Evolutionary conservation across 805 yeast species (phyloP).

Genomic region (Ogataea trehaloabstinens): DNA sequence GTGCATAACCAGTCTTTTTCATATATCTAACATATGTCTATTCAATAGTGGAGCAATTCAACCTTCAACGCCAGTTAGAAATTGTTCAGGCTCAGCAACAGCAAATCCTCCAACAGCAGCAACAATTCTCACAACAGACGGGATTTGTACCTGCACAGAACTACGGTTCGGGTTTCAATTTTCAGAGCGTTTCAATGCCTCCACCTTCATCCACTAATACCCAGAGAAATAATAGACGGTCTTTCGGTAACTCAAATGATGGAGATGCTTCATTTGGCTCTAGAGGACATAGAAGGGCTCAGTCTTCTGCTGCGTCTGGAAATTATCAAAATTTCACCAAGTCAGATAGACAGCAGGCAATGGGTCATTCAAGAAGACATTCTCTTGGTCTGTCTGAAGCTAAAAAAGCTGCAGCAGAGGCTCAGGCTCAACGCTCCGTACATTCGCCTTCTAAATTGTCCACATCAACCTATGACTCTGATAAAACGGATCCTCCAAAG

Average conservation of each 20-base stretch:
- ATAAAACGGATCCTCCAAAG: conserved; percentile 28
- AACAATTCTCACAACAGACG: conserved; percentile 36
- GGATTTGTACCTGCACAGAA: conserved; percentile 18
- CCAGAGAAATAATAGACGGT: conserved; percentile 31
- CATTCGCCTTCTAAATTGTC: conserved; percentile 33
- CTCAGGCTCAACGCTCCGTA: conserved; percentile 63
- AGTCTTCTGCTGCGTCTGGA: conserved; percentile 33
- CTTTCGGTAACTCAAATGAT: conserved; percentile 24
- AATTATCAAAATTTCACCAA: conserved; percentile 19
- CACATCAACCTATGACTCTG: conserved; percentile 10
- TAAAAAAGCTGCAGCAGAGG: conserved; percentile 93
- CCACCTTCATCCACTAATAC: conserved; percentile 31
- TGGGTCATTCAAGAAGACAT: conserved; percentile 88
- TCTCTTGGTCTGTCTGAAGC: conserved; percentile 91
- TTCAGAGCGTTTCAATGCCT: conserved; percentile 23
- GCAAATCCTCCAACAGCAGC: conserved; percentile 74
- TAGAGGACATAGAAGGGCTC: conserved; percentile 47
- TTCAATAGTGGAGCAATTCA: conserved; percentile 68
- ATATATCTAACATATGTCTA: no score
- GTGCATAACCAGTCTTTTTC: no score
- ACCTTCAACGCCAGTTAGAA: conserved; percentile 89
- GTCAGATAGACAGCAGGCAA: conserved; percentile 31
- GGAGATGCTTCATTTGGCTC: conserved; percentile 15
- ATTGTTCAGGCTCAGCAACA: conserved; percentile 90
- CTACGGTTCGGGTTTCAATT: conserved; percentile 17